Base-by-base conservation (phyloP, 257 asterid genomes). In the Leptodermis oblonga region DNA sequence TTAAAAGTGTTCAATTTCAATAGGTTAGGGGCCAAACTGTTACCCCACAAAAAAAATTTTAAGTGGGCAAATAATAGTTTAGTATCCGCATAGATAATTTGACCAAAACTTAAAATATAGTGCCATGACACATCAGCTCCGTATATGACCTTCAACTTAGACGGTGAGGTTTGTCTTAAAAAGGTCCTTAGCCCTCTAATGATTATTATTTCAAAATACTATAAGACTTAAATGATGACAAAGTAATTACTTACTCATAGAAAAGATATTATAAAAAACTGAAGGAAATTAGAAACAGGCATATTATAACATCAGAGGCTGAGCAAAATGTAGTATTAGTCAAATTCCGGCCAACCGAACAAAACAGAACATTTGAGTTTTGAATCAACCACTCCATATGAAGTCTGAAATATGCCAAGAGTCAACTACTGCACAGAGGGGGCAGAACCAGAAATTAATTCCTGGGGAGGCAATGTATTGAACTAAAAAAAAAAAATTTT, bases 241-340 rank as follows among this genome's bases (percentile, higher is more conserved):
- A 58, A 58, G 41, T 31, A 59, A 14, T 6, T 6, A 59, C 13
- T 59, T 14, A 5, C 12, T 17, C 30, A n/a, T n/a, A n/a, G n/a
- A n/a, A n/a, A n/a, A n/a, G n/a, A n/a, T n/a, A n/a, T 15, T 31
- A 12, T 49, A 7, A 33, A 48, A 48, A 0, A 60, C 4, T n/a
- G 65, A 60, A 17, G 17, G 43, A 60, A 33, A 33, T 60, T n/a
- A 4, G 33, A 26, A 58, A 60, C 65, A 33, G 45, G 65, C 22
- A 34, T 5, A 34, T 60, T 34, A 60, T 4, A 26, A 39, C 67
- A 62, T 64, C 36, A 64, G 54, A 41, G 62, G 54, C 68, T 64
- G 53, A 64, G 41, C 31, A 5, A 13, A 42, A 25, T 1, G 49
- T 23, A 63, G 53, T 28, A 20, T 42, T 11, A 39, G 54, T 23